phyloP scores from a whole-genome alignment of 2,329 filamentous ascomycete genomes.

The Onygena corvina region DNA sequence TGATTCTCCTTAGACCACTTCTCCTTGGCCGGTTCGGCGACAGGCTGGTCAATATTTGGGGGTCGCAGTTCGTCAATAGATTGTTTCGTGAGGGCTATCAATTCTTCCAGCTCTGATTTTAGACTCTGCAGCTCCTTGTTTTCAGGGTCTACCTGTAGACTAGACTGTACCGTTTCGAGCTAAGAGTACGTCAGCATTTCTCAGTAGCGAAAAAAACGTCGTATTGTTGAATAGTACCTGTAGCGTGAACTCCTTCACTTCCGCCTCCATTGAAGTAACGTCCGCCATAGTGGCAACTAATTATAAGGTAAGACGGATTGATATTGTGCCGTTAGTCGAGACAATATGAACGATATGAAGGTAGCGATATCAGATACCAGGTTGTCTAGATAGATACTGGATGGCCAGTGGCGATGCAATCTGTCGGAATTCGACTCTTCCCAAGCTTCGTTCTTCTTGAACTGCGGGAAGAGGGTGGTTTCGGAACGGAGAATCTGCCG shows the following conservation, averaged over 20 bases:
- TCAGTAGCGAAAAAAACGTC: not conserved
- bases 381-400: no score
- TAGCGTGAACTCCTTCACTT: constrained; percentile 49
- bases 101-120: constrained; percentile 67
- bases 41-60: constrained; percentile 35
- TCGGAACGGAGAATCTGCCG: no score
- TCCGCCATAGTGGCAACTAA: constrained; percentile 33
- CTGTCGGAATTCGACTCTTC: no score
- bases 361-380: no score
- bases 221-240: constrained; percentile 37
- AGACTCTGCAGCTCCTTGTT: constrained; percentile 67
- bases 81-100: constrained; percentile 66
- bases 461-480: no score
- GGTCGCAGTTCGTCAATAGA: constrained; percentile 70
- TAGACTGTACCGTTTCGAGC: constrained; percentile 65
- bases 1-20: constrained; percentile 76
- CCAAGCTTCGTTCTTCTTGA: no score
- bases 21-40: constrained; percentile 47
- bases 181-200: constrained; percentile 25
- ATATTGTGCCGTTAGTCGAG: no score
- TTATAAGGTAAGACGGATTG: not conserved
- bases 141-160: constrained; percentile 67
- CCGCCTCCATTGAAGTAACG: constrained; percentile 33
- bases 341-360: no score
- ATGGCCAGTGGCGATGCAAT: no score